Percentiles rank a stretch among this genome's conserved stretches.
Conservation (phyloP, 176 grass and related monocot genomes). For the Triticum dicoccoides region DNA sequence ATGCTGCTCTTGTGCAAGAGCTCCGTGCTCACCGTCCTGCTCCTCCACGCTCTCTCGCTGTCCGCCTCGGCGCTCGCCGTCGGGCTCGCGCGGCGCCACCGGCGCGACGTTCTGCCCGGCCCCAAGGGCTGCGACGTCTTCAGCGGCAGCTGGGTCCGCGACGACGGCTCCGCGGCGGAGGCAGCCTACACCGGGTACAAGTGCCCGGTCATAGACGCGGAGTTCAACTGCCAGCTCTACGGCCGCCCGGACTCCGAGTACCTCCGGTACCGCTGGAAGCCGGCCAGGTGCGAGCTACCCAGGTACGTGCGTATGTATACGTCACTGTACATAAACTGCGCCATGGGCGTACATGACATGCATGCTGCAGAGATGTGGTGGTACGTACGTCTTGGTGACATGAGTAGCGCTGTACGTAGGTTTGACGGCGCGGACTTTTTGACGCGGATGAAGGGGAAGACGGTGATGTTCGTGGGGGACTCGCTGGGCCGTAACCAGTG, state of each 20-base stretch:
- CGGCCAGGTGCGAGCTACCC: constrained; percentile 65
- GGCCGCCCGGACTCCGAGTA: constrained; percentile 81
- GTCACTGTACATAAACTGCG: not conserved
- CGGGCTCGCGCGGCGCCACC: constrained; percentile 28
- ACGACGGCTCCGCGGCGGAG: constrained; percentile 28
- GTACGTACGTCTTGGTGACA: not conserved
- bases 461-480: constrained; percentile 94
- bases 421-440: constrained; percentile 74
- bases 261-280: constrained; percentile 73
- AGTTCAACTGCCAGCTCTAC: constrained; percentile 96
- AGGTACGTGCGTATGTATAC: constrained; percentile 25
- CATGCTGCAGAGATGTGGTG: not conserved
- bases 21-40: not conserved
- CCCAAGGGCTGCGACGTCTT: constrained; percentile 62
- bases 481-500: constrained; percentile 91
- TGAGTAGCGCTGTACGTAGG: constrained; percentile 13
- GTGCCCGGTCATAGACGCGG: constrained; percentile 72
- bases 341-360: not conserved
- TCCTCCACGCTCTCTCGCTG: constrained; percentile 27
- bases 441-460: constrained; percentile 83
- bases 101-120: constrained; percentile 24
- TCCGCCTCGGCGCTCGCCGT: constrained; percentile 18
- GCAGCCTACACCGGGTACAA: constrained; percentile 57
- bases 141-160: constrained; percentile 71
- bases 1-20: constrained; percentile 25